phyloP scores from a whole-genome alignment of 345 rosid species.

The Gossypium sturtianum region DNA sequence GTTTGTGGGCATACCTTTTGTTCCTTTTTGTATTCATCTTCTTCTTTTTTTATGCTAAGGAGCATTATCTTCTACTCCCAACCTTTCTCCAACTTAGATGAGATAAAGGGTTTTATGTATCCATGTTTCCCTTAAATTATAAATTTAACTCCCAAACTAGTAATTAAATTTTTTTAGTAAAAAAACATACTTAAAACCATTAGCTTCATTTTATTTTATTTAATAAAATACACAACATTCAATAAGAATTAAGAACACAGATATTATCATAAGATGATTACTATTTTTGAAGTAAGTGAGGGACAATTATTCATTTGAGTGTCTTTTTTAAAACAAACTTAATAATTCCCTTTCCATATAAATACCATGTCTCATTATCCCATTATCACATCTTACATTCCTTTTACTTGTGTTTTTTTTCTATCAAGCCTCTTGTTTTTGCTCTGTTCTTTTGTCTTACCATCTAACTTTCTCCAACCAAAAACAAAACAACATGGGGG shows the following conservation, averaged over 20 bases:
- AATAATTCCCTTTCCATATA: not conserved
- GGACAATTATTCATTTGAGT: too few species aligned
- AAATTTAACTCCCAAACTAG: too few species aligned
- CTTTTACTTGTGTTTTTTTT: not conserved
- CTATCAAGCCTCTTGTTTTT: not conserved
- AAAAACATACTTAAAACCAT: too few species aligned
- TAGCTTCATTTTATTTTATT: too few species aligned
- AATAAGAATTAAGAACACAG: too few species aligned
- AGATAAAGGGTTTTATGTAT: too few species aligned
- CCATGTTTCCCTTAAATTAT: too few species aligned
- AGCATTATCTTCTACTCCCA: not conserved
- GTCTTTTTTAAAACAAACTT: too few species aligned
- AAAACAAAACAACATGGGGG: constrained; percentile 50
- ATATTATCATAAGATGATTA: too few species aligned
- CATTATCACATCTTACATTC: not conserved
- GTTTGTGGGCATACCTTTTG: constrained; percentile 17
- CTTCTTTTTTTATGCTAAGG: not conserved
- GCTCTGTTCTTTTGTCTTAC: not conserved
- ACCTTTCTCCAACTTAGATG: not conserved
- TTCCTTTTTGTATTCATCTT: not conserved
- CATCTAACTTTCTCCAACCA: constrained; percentile 21
- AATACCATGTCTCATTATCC: not conserved
- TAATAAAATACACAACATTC: too few species aligned
- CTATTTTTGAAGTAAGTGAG: too few species aligned
- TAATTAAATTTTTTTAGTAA: too few species aligned